Percentiles rank a stretch among this genome's conserved stretches.
phyloP scores from a whole-genome alignment of 73 alveolate genomes.

The Effrenium voratum region DNA sequence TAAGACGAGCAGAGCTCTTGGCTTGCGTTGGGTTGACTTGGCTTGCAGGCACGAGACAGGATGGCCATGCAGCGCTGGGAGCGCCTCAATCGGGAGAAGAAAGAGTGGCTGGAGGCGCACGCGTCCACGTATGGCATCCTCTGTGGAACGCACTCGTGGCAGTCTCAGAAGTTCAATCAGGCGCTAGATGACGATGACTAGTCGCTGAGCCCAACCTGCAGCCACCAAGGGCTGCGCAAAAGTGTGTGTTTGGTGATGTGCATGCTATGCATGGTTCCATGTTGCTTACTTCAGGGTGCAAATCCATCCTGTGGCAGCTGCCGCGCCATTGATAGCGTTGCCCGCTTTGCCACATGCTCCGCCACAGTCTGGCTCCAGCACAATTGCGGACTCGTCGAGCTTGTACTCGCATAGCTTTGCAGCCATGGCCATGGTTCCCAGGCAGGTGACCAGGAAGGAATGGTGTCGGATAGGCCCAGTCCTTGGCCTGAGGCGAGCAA shows the following conservation, averaged over 20 bases:
- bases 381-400: no score
- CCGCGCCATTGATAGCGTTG: no score
- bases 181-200: conserved; percentile 84
- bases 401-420: no score
- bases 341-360: no score
- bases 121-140: not conserved
- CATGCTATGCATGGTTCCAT: no score
- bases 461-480: not conserved
- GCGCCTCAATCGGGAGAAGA: conserved; percentile 47
- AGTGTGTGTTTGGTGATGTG: no score
- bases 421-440: conserved; percentile 83
- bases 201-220: not conserved
- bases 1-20: not conserved
- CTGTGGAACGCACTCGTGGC: not conserved
- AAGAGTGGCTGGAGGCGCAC: conserved; percentile 74
- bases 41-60: conserved; percentile 54
- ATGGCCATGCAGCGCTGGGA: conserved; percentile 90
- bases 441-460: not conserved
- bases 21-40: not conserved
- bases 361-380: no score
- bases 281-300: no score
- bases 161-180: not conserved
- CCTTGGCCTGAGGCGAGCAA: conserved; percentile 48
- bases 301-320: no score
- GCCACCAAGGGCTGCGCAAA: not conserved